Conservation (phyloP, 768 basidiomycete genomes). For the Trametes elegans region DNA sequence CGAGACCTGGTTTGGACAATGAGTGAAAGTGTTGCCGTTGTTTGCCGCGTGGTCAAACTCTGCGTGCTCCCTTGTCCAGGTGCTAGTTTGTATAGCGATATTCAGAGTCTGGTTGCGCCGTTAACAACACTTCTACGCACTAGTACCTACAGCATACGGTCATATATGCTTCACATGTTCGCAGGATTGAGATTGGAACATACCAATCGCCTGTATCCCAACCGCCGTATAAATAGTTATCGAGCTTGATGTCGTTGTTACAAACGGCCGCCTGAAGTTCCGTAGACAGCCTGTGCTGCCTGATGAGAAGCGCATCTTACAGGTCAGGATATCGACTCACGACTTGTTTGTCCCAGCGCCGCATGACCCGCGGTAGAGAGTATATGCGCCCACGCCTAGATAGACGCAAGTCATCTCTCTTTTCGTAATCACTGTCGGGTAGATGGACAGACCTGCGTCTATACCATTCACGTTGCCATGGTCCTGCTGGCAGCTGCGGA, state of each 20-base stretch:
- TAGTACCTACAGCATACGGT: constrained; percentile 22
- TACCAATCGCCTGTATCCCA: constrained; percentile 14
- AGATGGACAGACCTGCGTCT: constrained; percentile 7
- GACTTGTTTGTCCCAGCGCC: constrained; percentile 16
- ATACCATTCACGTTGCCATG: background rate
- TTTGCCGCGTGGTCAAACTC: constrained; percentile 19
- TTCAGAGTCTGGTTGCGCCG: no score
- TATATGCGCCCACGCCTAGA: constrained; percentile 3
- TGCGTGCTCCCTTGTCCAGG: constrained; percentile 22
- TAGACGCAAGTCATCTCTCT: no score
- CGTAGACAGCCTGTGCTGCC: constrained; percentile 3
- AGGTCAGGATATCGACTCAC: background rate
- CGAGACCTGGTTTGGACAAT: constrained; percentile 21
- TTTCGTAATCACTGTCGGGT: background rate
- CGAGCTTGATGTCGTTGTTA: constrained; percentile 17
- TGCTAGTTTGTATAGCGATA: constrained; percentile 22
- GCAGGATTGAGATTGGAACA: background rate
- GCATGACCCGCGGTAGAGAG: constrained; percentile 2
- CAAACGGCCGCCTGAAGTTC: constrained; percentile 16
- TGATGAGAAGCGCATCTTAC: background rate
- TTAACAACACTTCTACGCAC: constrained; percentile 3
- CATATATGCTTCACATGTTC: no score
- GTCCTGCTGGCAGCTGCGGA: constrained; percentile 3
- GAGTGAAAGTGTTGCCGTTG: constrained; percentile 31
- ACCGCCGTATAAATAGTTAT: constrained; percentile 14